These are phyloP conservation scores for Blastocladiella emersonii DNA, from an alignment of 371 early-diverging fungal genomes.

Conservation along the genomic window DNA sequence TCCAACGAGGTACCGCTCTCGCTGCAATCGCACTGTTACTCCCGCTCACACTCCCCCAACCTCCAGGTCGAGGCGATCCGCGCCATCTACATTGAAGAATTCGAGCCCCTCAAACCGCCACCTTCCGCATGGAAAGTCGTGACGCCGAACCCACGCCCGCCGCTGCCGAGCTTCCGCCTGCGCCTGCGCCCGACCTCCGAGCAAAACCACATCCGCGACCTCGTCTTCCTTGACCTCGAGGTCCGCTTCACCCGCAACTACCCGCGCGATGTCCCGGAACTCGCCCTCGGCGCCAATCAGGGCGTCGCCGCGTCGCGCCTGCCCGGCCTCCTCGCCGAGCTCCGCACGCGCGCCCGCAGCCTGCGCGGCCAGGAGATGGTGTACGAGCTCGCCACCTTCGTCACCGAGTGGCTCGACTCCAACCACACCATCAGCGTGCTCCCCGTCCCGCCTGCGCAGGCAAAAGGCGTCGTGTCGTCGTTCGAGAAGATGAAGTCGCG, in stretches of 20 bases:
- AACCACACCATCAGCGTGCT: constrained; percentile 34
- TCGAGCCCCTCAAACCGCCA: not conserved
- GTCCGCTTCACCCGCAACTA: not conserved
- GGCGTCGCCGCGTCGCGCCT: not conserved
- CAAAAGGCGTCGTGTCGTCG: constrained; percentile 23
- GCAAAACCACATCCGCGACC: not conserved
- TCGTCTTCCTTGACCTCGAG: not conserved
- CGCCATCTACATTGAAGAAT: not conserved
- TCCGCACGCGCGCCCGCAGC: constrained; percentile 29
- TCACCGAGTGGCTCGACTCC: constrained; percentile 47
- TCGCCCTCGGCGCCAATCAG: not conserved
- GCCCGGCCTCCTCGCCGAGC: not conserved
- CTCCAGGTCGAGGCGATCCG: not conserved
- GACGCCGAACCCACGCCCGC: too few species aligned
- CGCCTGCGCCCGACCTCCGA: not conserved
- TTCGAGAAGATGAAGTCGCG: constrained; percentile 46
- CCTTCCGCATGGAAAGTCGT: not conserved
- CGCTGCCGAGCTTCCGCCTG: not conserved
- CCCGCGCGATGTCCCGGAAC: not conserved
- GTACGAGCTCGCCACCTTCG: constrained; percentile 47
- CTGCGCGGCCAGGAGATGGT: constrained; percentile 56
- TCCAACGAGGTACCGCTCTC: not conserved
- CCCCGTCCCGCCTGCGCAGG: constrained; percentile 16
- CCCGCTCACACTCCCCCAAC: too few species aligned
- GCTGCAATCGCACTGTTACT: too few species aligned